These are phyloP conservation scores for Cyclotella baltica DNA, from an alignment of 108 stramenopile species.

Conservation along the genomic window DNA sequence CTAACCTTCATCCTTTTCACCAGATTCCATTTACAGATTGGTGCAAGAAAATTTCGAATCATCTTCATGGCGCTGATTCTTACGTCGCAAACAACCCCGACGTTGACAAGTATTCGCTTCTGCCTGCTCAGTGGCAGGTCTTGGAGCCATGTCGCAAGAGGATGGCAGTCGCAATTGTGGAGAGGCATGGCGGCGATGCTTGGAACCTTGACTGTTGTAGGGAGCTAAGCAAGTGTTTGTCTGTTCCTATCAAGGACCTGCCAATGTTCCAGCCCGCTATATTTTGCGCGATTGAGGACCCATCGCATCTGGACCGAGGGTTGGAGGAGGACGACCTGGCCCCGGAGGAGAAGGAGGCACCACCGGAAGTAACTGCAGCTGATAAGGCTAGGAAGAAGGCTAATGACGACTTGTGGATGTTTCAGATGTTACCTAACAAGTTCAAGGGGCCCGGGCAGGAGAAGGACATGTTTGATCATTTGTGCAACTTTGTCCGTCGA, in stretches of 20 bases:
- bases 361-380: not conserved
- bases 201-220: slow-evolving; percentile 7
- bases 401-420: not conserved
- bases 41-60: slow-evolving; percentile 6
- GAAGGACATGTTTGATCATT: slow-evolving; percentile 8
- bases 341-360: too few relatives aligned
- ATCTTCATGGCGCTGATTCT: not conserved
- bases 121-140: slow-evolving; percentile 33
- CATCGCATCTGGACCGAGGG: slow-evolving; percentile 12
- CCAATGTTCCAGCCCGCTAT: slow-evolving; percentile 8
- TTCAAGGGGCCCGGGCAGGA: too few relatives aligned
- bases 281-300: slow-evolving; percentile 20
- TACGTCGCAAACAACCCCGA: not conserved
- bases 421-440: not conserved
- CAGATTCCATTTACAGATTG: slow-evolving; percentile 1
- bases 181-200: not conserved
- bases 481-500: not conserved
- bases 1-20: slow-evolving; percentile 19
- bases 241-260: slow-evolving; percentile 9
- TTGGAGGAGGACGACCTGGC: not conserved
- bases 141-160: slow-evolving; percentile 20
- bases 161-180: slow-evolving; percentile 7
- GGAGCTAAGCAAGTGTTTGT: not conserved
- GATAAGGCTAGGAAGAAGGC: not conserved
- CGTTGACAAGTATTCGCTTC: slow-evolving; percentile 3